A percentile compares a stretch with the other conserved stretches of the same genome.
These are phyloP conservation scores for Xylaria sp. DNA, from an alignment of 2,329 filamentous ascomycete genomes.

Conservation along the genomic window DNA sequence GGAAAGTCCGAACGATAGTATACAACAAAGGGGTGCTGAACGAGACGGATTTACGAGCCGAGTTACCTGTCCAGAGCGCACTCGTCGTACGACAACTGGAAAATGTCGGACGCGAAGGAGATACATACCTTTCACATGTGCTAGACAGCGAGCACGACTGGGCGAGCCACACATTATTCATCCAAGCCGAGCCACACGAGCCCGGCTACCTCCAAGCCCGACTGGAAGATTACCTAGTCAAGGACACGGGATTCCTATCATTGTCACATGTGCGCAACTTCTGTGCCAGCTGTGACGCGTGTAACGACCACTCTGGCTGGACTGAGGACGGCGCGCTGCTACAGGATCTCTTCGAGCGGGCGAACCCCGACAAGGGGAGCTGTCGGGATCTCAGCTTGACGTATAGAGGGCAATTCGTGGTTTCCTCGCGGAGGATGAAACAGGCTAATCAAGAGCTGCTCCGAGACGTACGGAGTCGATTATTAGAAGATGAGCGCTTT, in stretches of 20 bases:
- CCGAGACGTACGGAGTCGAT: conserved; percentile 15
- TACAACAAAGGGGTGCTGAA: conserved; percentile 30
- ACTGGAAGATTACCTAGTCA: conserved; percentile 29
- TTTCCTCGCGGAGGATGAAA: conserved; percentile 29
- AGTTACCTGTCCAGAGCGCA: conserved; percentile 24
- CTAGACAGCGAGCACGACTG: conserved; percentile 24
- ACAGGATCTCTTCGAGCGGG: conserved; percentile 25
- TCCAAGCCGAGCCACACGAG: conserved; percentile 31
- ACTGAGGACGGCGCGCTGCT: conserved; percentile 17
- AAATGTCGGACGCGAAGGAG: conserved; percentile 31
- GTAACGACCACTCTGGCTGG: conserved; percentile 32
- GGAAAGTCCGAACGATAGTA: conserved; percentile 28
- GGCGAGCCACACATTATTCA: conserved; percentile 31
- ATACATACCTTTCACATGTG: conserved; percentile 29
- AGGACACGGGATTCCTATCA: conserved; percentile 29
- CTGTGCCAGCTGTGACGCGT: conserved; percentile 27
- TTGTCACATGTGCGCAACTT: conserved; percentile 29
- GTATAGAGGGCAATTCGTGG: conserved; percentile 30
- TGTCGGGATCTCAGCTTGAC: conserved; percentile 29
- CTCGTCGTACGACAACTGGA: conserved; percentile 25
- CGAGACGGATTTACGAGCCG: conserved; percentile 23
- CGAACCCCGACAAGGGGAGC: conserved; percentile 18
- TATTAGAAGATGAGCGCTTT: conserved; percentile 21
- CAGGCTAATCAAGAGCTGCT: conserved; percentile 24
- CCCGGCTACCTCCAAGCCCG: conserved; percentile 28